Evolutionary conservation across 257 asterid species (phyloP).

Genomic region (Oldenlandia corymbosa): DNA sequence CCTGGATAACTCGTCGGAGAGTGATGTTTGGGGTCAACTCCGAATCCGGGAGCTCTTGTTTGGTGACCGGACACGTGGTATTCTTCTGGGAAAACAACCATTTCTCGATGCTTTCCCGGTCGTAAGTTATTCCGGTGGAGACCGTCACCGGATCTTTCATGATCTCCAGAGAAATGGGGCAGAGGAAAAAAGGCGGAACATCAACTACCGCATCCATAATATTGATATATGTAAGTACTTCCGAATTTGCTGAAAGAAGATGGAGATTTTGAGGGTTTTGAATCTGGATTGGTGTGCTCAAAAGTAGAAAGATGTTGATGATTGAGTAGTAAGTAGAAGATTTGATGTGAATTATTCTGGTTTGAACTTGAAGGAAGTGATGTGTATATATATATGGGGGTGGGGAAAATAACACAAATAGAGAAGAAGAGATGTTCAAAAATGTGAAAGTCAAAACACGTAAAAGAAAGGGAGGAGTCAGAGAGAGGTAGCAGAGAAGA

Average conservation of each 20-base stretch:
- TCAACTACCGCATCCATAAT: conserved; percentile 52
- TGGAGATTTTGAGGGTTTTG: too few relatives aligned
- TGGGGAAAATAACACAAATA: not conserved
- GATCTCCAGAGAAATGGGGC: conserved; percentile 69
- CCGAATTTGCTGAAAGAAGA: too few relatives aligned
- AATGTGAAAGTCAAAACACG: conserved; percentile 52
- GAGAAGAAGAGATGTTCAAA: conserved; percentile 5
- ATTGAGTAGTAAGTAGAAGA: too few relatives aligned
- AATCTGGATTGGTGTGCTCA: conserved; percentile 12
- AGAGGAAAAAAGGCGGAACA: conserved; percentile 66
- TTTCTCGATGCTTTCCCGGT: conserved; percentile 64
- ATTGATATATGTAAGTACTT: too few relatives aligned
- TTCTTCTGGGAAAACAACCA: conserved; percentile 55
- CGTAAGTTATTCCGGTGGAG: conserved; percentile 78
- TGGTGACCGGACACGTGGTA: conserved; percentile 61
- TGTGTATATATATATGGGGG: conserved; percentile 10
- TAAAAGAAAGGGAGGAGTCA: conserved; percentile 14
- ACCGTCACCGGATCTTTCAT: conserved; percentile 83
- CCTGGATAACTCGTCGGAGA: conserved; percentile 73
- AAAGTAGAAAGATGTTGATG: conserved; percentile 9
- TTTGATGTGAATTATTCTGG: too few relatives aligned
- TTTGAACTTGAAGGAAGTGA: too few relatives aligned
- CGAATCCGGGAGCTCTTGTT: conserved; percentile 32
- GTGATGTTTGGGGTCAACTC: conserved; percentile 69
- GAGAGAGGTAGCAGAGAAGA: conserved; percentile 15